Conservation (phyloP, 371 early-diverging fungal genomes). For the Cokeromyces recurvatus region DNA sequence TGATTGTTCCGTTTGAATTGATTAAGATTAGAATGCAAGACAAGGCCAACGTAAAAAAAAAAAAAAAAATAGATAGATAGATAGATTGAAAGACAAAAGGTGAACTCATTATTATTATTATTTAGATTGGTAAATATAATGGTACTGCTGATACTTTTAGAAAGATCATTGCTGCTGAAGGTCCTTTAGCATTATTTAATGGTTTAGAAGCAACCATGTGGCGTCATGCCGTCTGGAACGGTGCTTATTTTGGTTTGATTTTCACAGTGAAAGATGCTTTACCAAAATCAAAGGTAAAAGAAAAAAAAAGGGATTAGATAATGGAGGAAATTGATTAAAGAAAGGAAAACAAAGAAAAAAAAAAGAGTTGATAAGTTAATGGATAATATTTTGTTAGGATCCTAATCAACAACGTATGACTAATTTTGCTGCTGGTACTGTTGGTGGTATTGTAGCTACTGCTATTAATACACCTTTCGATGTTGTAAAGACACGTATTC, state of each 20-base stretch:
- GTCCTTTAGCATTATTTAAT: conserved; percentile 80
- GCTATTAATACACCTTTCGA: conserved; percentile 95
- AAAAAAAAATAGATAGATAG: background rate
- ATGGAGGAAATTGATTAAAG: too few relatives aligned
- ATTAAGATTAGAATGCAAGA: conserved; percentile 95
- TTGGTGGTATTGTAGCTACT: conserved; percentile 95
- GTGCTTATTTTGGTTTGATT: conserved; percentile 91
- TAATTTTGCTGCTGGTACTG: conserved; percentile 91
- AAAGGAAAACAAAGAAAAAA: background rate
- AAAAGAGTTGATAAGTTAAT: too few relatives aligned
- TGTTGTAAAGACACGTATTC: conserved; percentile 96
- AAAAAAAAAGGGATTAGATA: too few relatives aligned
- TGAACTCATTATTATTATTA: background rate
- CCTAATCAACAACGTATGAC: conserved; percentile 73
- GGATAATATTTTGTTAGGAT: conserved; percentile 36
- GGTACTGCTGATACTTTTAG: conserved; percentile 69
- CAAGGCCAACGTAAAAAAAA: conserved; percentile 59
- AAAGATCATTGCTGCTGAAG: conserved; percentile 75
- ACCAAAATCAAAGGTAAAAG: conserved; percentile 77
- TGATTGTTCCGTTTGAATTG: conserved; percentile 91
- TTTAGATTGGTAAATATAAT: conserved; percentile 69
- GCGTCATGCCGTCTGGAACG: conserved; percentile 95
- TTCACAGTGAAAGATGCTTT: conserved; percentile 64
- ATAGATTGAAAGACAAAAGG: background rate
- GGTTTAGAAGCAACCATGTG: conserved; percentile 94